Percentiles rank a stretch among this genome's conserved stretches.
Evolutionary conservation across 1,139 yeast species (phyloP).

Genomic region (Debaryomyces coudertii): DNA sequence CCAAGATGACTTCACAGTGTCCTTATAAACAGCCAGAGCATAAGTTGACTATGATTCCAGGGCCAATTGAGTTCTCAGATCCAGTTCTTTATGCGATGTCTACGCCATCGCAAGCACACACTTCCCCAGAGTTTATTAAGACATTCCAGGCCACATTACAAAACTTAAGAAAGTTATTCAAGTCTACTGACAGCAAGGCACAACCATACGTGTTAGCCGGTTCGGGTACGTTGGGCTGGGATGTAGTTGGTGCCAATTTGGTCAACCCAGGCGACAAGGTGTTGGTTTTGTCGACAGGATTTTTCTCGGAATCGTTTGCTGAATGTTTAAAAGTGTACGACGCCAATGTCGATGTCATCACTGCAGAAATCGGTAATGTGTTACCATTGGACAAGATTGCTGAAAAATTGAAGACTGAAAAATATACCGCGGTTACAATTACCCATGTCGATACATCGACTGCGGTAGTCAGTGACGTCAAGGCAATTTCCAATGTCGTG

Average conservation of each 20-base stretch:
- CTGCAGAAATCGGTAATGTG: conserved; percentile 73
- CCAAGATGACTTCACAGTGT: conserved; percentile 9
- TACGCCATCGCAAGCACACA: conserved; percentile 86
- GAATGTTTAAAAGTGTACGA: conserved; percentile 76
- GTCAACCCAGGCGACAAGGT: conserved; percentile 68
- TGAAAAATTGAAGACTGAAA: conserved; percentile 49
- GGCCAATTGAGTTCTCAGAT: conserved; percentile 89
- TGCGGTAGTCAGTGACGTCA: conserved; percentile 80
- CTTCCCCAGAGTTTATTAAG: conserved; percentile 81
- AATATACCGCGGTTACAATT: conserved; percentile 74
- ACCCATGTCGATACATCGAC: conserved; percentile 98
- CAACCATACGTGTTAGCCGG: conserved; percentile 87
- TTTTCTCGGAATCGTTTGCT: conserved; percentile 85
- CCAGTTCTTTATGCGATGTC: conserved; percentile 81
- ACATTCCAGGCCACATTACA: conserved; percentile 72
- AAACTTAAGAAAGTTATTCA: conserved; percentile 73
- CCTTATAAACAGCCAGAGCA: conserved; percentile 51
- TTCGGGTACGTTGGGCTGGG: conserved; percentile 97
- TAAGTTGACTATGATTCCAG: conserved; percentile 79
- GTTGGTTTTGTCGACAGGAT: conserved; percentile 88
- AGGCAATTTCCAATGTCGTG: conserved; percentile 62
- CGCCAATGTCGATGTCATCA: conserved; percentile 64
- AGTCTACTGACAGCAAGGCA: conserved; percentile 62
- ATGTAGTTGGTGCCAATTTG: conserved; percentile 79
- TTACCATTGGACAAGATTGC: conserved; percentile 64